Percentiles rank a stretch among this genome's conserved stretches.
Evolutionary conservation across 1,139 yeast genomes (phyloP).

Genomic region (Hemisphaericaspora lyxosophila): DNA sequence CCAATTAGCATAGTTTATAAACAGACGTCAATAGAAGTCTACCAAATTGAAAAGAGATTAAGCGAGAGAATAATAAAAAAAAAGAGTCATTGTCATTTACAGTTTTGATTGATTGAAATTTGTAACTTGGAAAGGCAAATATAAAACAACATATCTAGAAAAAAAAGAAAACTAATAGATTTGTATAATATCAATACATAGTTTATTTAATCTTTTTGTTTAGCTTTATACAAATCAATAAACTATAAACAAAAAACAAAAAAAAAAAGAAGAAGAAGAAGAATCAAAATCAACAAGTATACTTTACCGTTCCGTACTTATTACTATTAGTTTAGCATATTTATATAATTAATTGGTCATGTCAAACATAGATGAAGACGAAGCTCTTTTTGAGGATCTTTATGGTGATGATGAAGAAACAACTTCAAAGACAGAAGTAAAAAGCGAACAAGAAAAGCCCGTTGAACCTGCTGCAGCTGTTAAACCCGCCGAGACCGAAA

Average conservation of each 20-base stretch:
- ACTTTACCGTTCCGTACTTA: slow-evolving; percentile 6
- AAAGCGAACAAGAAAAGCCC: slow-evolving; percentile 8
- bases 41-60: not conserved
- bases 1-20: too few relatives aligned
- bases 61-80: not conserved
- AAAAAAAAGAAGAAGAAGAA: not conserved
- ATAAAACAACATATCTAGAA: not conserved
- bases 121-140: slow-evolving; percentile 1
- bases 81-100: not conserved
- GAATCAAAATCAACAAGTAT: slow-evolving; percentile 1
- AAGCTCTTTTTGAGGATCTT: slow-evolving; percentile 78
- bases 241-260: slow-evolving; percentile 1
- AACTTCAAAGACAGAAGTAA: slow-evolving; percentile 11
- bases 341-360: slow-evolving; percentile 22
- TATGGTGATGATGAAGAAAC: slow-evolving; percentile 35
- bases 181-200: slow-evolving; percentile 8
- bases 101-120: not conserved
- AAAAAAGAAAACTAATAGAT: slow-evolving; percentile 3
- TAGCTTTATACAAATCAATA: slow-evolving; percentile 11
- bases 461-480: slow-evolving; percentile 8
- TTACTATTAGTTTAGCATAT: slow-evolving; percentile 4
- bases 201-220: slow-evolving; percentile 6
- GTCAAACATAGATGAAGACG: slow-evolving; percentile 80
- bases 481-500: slow-evolving; percentile 10
- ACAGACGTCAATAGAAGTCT: too few relatives aligned